These are phyloP conservation scores for Naumovozyma castellii DNA, from an alignment of 805 yeast genomes.

Conservation along the genomic window DNA sequence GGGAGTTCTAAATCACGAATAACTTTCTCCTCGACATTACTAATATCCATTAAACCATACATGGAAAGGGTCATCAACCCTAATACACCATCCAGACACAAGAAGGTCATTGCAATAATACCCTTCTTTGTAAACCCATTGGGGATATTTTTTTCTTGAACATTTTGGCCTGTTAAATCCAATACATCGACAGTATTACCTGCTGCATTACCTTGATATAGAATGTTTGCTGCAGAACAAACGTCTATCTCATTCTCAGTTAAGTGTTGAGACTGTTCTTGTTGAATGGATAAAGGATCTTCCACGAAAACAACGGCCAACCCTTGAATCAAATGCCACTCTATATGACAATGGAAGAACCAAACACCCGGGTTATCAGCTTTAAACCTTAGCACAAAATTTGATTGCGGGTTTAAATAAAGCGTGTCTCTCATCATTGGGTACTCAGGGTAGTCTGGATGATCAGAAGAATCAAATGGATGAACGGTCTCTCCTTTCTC, in stretches of 20 bases:
- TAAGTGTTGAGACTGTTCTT: constrained; percentile 42
- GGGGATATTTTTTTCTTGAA: constrained; percentile 61
- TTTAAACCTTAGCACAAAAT: constrained; percentile 58
- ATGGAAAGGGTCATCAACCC: constrained; percentile 70
- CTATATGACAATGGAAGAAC: constrained; percentile 89
- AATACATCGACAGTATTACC: constrained; percentile 55
- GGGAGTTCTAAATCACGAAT: constrained; percentile 41
- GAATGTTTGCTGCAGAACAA: constrained; percentile 50
- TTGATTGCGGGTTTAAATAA: constrained; percentile 56
- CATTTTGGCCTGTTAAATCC: constrained; percentile 66
- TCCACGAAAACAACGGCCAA: constrained; percentile 63
- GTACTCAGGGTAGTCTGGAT: constrained; percentile 46
- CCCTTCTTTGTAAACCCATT: constrained; percentile 91
- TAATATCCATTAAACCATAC: constrained; percentile 82
- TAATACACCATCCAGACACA: constrained; percentile 72
- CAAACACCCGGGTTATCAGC: constrained; percentile 91
- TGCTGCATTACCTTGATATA: constrained; percentile 78
- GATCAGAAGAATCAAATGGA: constrained; percentile 44
- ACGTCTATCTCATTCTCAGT: constrained; percentile 50
- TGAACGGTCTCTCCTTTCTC: constrained; percentile 44
- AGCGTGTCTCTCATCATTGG: constrained; percentile 69
- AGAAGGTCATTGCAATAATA: constrained; percentile 86
- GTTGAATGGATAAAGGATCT: constrained; percentile 49
- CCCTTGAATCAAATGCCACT: constrained; percentile 80
- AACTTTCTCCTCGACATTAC: constrained; percentile 55